Base-by-base conservation (phyloP, 2,329 filamentous ascomycete species). In the Colletotrichum falcatum region DNA sequence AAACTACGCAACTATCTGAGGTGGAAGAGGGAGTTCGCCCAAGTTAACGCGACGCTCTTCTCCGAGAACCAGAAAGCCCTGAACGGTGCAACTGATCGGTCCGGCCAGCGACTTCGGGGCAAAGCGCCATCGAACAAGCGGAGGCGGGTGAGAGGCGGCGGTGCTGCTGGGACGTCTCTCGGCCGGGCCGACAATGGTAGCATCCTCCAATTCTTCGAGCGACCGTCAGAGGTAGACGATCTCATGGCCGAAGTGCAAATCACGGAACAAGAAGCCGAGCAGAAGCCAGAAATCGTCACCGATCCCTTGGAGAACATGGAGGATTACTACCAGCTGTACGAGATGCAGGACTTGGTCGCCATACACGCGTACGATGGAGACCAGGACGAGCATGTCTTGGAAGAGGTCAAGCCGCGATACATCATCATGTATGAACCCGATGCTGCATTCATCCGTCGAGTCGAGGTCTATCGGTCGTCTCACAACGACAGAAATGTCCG, bases 351-450 rank as follows among this genome's bases (percentile, higher is more conserved):
- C 74, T 84, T 98, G 26, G 87, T 98, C 16, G 90, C 97, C 49
- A 87, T 98, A 23, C 96, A 98, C 79, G 92, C 96, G 1, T 99
- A 97, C 79, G 94, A 97, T 70, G 95, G 95, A 14, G 96, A 98
- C 78, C 92, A 95, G 83, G 96, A 99, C 79, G 96, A 98, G 78
- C 94, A 97, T 79, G 88, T 98, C n/a, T 87, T 99, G 1, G 95
- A 99, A 79, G 96, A 99, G 81, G 87, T 96, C 68, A 94, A 93
- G 77, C 96, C 96, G 42, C 91, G 93, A 71, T 98, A 98, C 80
- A 94, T 99, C 70, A 92, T 99, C 82, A 98, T 99, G 96, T 99
- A 98, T 80, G 96, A 98, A 79, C 95, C 96, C 1, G 94, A 98
- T 74, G 90, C 95, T 3, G 91, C 95, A 3, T 99, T 99, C 79